Evolutionary conservation across 352 stramenopile genomes (phyloP).

Genomic region (Phytophthora chlamydospora): DNA sequence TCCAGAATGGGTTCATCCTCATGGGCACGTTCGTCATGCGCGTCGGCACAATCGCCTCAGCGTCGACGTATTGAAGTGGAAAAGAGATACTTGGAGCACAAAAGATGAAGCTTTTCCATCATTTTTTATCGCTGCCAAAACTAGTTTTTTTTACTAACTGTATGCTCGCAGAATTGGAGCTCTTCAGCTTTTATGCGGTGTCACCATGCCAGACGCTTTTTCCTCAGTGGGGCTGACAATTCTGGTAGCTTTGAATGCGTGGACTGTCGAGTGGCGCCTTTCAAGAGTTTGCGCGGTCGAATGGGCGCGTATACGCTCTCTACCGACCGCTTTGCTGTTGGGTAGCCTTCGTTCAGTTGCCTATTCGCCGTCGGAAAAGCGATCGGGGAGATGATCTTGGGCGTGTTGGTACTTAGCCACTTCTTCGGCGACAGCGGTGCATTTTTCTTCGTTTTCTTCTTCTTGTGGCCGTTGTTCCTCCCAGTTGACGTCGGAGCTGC

Average conservation of each 20-base stretch:
- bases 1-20: conserved; percentile 68
- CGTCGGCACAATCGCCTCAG: conserved; percentile 46
- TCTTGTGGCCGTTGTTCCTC: conserved; percentile 7
- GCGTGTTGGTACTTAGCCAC: conserved; percentile 44
- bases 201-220: conserved; percentile 21
- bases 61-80: conserved; percentile 28
- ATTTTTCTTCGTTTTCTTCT: conserved; percentile 10
- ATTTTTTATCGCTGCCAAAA: background rate
- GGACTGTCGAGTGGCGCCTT: conserved; percentile 2
- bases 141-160: background rate
- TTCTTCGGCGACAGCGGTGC: conserved; percentile 53
- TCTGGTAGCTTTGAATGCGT: conserved; percentile 19
- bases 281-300: conserved; percentile 20
- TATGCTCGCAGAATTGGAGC: background rate
- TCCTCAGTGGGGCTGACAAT: conserved; percentile 2
- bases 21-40: conserved; percentile 68
- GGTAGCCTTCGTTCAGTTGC: conserved; percentile 13
- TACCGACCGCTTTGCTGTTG: conserved; percentile 7
- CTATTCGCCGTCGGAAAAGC: conserved; percentile 14
- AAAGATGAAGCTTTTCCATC: background rate
- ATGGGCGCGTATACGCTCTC: conserved; percentile 10
- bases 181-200: background rate
- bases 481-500: conserved; percentile 7
- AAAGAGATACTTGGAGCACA: background rate
- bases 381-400: conserved; percentile 28